These are phyloP conservation scores for Trichoderma breve DNA, from an alignment of 2,329 filamentous ascomycete genomes.

Conservation along the genomic window DNA sequence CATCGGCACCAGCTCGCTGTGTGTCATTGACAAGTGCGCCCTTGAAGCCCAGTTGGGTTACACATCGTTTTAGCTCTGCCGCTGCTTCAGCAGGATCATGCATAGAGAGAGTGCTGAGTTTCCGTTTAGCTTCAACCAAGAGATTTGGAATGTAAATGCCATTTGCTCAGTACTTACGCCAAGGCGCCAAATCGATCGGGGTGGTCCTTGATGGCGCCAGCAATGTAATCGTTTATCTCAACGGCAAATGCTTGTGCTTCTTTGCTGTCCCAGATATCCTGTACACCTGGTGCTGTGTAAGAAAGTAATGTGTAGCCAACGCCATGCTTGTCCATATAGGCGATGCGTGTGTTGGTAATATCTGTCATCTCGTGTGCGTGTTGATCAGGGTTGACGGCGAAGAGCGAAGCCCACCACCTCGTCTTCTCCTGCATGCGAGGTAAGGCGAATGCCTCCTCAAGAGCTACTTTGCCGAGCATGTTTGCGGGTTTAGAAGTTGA, in stretches of 20 bases:
- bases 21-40: constrained; percentile 62
- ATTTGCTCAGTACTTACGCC: constrained; percentile 32
- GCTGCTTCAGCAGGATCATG: constrained; percentile 52
- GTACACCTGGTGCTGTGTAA: constrained; percentile 48
- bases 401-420: constrained; percentile 60
- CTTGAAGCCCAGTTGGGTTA: constrained; percentile 59
- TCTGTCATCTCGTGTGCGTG: constrained; percentile 55
- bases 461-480: constrained; percentile 60
- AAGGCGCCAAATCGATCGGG: constrained; percentile 47
- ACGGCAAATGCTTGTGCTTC: constrained; percentile 43
- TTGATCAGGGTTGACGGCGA: constrained; percentile 57
- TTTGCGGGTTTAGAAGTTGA: neutral
- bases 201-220: constrained; percentile 37
- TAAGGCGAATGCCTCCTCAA: constrained; percentile 62
- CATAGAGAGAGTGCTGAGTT: constrained; percentile 46
- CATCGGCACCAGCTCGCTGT: constrained; percentile 56
- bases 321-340: constrained; percentile 45
- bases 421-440: constrained; percentile 58
- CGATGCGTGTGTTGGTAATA: constrained; percentile 40
- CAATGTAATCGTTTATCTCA: constrained; percentile 44
- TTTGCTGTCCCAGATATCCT: constrained; percentile 43
- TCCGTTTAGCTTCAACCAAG: neutral
- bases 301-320: constrained; percentile 50
- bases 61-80: constrained; percentile 50
- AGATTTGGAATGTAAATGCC: neutral